Evolutionary conservation across 306 rosid species (phyloP), one percentile per base, ranked within the genome.

Genomic region (Herpetospermum pedunculosum): DNA sequence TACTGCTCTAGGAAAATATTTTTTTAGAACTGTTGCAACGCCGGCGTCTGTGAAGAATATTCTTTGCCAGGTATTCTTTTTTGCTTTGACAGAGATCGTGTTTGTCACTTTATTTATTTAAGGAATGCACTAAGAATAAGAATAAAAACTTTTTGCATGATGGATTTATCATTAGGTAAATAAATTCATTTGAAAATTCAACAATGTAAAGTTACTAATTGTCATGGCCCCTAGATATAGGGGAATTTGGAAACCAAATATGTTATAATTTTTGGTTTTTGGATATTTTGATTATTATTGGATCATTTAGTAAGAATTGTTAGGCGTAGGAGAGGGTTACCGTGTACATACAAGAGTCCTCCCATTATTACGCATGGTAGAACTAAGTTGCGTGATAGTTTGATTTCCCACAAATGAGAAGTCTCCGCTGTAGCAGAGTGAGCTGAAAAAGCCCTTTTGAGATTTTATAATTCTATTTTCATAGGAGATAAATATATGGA

Each of bases 1-100:
- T 72, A 93, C 98, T 57, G 84, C 80, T 74, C 68, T 86, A 30
- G 98, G 98, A 4, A 85, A 85, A 73, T 83, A 79, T 71, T 93
- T 93, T 75, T 93, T 64, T 83, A 89, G 77, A 80, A 19, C 57
- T 54, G 79, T 93, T 46, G 96, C 97, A 50, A 90, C 96, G 18
- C 88, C 92, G 76, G 88, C 89, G 67, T 83, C 96, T 19, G 96
- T 93, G 75, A 87, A 81, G 86, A 87, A 70, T 75, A 87, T 93
- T 82, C 96, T 93, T 65, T 78, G 87, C 80, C 96, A 93, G 98
- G 98, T 93, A 89, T 55, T 81, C 73, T 69, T 52, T 25, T n/a
- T 30, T 44, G 25, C 35, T 21, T 28, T 34, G 46, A 40, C 25
- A 54, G 8, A 32, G 16, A 58, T 23, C 30, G 41, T 32, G 2